A percentile compares a stretch with the other conserved stretches of the same genome.
Evolutionary conservation across 2,329 filamentous ascomycete genomes (phyloP).

Genomic region (Talaromyces marneffei): DNA sequence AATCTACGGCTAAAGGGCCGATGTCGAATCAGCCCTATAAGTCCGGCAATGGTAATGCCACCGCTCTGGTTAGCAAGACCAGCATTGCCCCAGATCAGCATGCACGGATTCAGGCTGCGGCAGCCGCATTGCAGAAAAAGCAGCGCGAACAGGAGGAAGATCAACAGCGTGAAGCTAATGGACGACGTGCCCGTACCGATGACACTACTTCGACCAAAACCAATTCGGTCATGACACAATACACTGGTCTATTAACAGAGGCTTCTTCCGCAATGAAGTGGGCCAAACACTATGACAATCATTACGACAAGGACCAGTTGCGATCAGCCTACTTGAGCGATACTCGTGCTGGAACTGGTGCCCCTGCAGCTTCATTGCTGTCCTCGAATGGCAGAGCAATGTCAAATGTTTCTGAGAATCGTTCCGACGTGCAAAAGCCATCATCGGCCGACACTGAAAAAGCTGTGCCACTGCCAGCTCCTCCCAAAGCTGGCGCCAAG

Average conservation of each 20-base stretch:
- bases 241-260: constrained; percentile 76
- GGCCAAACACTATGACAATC: constrained; percentile 92
- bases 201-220: constrained; percentile 63
- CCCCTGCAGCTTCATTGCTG: constrained; percentile 42
- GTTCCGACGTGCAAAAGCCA: constrained; percentile 7
- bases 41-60: constrained; percentile 42
- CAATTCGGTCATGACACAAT: constrained; percentile 81
- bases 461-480: constrained; percentile 6
- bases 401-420: constrained; percentile 10
- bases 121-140: constrained; percentile 70
- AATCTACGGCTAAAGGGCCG: constrained; percentile 61
- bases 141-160: constrained; percentile 54
- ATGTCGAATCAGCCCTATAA: constrained; percentile 48
- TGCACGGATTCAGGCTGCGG: constrained; percentile 85
- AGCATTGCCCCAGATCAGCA: constrained; percentile 88
- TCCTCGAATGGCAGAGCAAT: constrained; percentile 27
- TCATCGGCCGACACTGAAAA: constrained; percentile 21
- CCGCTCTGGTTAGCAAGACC: constrained; percentile 63
- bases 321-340: constrained; percentile 81
- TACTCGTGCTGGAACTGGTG: constrained; percentile 63
- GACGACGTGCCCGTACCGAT: constrained; percentile 51
- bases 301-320: constrained; percentile 85
- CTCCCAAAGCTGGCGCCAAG: constrained; percentile 19
- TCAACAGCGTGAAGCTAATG: constrained; percentile 44
- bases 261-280: constrained; percentile 94